Evolutionary conservation across 306 rosid species (phyloP), one percentile per base, ranked within the genome.

Genomic region (Castanopsis chinensis): DNA sequence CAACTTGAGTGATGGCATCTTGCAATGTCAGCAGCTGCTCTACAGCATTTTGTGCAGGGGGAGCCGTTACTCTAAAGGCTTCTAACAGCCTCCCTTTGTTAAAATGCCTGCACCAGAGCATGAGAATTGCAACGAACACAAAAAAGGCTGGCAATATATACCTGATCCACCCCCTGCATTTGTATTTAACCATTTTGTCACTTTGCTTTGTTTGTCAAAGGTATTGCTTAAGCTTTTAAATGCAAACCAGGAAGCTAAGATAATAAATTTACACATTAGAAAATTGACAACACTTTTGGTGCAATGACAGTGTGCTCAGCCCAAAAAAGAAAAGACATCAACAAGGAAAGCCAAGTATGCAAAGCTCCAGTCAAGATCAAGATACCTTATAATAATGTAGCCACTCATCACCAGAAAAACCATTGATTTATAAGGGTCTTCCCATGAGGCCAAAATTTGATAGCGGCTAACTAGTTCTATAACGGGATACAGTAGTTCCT

Each of bases 81-180:
- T 91, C 88, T 79, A 91, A 75, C 41, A 91, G 73, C 80, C 86
- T 83, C 81, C 88, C 89, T 78, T 64, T 82, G 77, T 86, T 86
- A 61, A 92, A 91, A 80, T 88, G 83, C 75, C 90, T 82, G 79
- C 84, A 86, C 95, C 90, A 90, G 58, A 90, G 89, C 97, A 94
- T 94, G 75, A 87, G 61, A 75, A 82, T 79, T 53, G 95, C 97
- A 17, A 79, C 27, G 20, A 75, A 82, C 79, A 91, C 81, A 68
- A 89, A 88, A 63, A 86, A 74, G 79, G 85, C 83, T 58, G 99
- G 97, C 86, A 92, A 59, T 19, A 88, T 23, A 82, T 85, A 92
- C 81, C 89, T 90, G 86, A 86, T 85, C 99, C 99, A 94, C 49
- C 91, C 97, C 89, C 99, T 94, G 97, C 81, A 86, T 56, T 73